These are phyloP conservation scores for Cylindrotheca fusiformis DNA, from an alignment of 108 stramenopile genomes.

Conservation along the genomic window DNA sequence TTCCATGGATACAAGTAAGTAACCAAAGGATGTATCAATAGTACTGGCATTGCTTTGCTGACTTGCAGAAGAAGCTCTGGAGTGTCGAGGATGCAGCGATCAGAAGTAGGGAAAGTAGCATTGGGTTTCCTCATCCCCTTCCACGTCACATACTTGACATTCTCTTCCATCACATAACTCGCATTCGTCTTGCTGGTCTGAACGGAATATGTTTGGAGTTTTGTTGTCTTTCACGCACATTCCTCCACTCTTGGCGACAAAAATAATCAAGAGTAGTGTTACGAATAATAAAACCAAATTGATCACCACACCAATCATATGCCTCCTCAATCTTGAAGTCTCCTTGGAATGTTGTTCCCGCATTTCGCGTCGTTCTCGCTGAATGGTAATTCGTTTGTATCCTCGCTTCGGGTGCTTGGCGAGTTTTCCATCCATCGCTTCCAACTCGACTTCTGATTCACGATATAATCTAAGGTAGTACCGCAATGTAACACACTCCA, in stretches of 20 bases:
- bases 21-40: no score
- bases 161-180: no score
- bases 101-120: conserved; percentile 34
- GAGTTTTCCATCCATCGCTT: conserved; percentile 13
- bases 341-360: conserved; percentile 12
- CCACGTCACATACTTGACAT: no score
- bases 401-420: background rate
- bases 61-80: no score
- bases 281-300: conserved; percentile 23
- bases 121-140: conserved; percentile 1
- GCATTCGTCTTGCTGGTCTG: no score
- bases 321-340: conserved; percentile 9
- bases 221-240: conserved; percentile 22
- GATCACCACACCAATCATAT: conserved; percentile 16
- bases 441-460: conserved; percentile 8
- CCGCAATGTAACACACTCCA: conserved; percentile 28
- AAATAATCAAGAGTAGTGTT: conserved; percentile 29
- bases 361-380: conserved; percentile 27
- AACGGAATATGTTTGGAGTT: conserved; percentile 16
- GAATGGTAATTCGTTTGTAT: background rate
- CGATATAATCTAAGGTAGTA: conserved; percentile 13
- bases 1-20: no score
- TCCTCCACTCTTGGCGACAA: conserved; percentile 29
- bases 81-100: no score
- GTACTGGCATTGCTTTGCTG: no score